Evolutionary conservation across 306 rosid genomes (phyloP), one percentile per base, ranked within the genome.

Genomic region (Hippophae rhamnoides): DNA sequence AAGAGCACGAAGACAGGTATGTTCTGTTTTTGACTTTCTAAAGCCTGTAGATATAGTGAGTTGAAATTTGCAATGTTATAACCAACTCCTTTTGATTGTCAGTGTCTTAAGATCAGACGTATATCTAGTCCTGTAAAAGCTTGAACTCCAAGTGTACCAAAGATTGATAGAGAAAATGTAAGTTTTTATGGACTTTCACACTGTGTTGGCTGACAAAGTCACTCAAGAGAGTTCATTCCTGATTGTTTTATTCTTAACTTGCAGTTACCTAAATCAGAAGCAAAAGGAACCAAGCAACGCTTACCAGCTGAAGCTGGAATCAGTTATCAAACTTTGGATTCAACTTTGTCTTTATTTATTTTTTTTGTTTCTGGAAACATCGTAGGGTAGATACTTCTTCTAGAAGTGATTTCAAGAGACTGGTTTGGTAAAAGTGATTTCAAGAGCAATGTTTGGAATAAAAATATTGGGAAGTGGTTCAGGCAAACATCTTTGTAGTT

Each of bases 41-140:
- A 50, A 49, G 54, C 42, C 26, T 41, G 56, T 41, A 50, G 72
- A 64, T 56, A 48, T 58, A 48, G 26, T 62, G 58, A 27, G 6
- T 40, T 60, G 31, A 41, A 52, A 38, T 54, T 45, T 26, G 43
- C 52, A 47, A 42, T 51, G 68, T 10, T 58, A 13, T 61, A 54
- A 63, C 50, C 7, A 43, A 65, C 49, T 63, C 25, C 44, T 65
- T 58, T 75, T 38, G 55, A 66, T 6, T 65, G 55, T 50, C 72
- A 88, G 99, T 80, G 88, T 88, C 85, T 80, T 92, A 75, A 84
- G 93, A 75, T 92, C 96, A 43, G 99, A 96, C 43, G 99, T 92
- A 27, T 88, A 85, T 82, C 95, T 92, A 48, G 99, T 92, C 72
- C 83, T 92, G 7, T 96, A 92, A 72, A 92, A 92, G 82, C 76